These are phyloP conservation scores for Suhomyces xylopsoci DNA, from an alignment of 805 yeast genomes.

Conservation along the genomic window DNA sequence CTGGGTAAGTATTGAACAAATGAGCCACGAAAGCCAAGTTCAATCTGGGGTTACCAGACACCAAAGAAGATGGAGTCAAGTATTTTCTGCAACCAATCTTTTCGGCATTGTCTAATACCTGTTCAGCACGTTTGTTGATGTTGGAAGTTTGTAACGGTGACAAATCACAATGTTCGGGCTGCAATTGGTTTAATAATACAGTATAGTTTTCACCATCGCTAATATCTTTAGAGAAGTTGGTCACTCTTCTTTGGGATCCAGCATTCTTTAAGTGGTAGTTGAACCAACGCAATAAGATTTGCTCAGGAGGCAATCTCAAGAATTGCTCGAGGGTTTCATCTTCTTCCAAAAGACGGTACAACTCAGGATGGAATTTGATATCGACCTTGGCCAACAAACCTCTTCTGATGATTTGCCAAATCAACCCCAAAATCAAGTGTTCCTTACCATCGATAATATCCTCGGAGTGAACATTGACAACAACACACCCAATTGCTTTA, in stretches of 20 bases:
- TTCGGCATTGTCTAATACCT: conserved; percentile 82
- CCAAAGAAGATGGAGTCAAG: conserved; percentile 87
- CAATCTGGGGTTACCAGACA: conserved; percentile 94
- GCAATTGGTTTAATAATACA: conserved; percentile 80
- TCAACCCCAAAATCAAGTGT: conserved; percentile 84
- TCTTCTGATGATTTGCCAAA: conserved; percentile 97
- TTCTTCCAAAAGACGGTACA: conserved; percentile 89
- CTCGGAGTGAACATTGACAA: conserved; percentile 95
- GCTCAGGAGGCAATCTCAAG: conserved; percentile 95
- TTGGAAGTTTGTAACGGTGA: conserved; percentile 79
- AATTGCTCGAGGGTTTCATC: conserved; percentile 98
- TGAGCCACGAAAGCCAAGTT: conserved; percentile 97
- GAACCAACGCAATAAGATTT: conserved; percentile 94
- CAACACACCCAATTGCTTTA: conserved; percentile 97
- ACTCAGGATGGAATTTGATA: conserved; percentile 92
- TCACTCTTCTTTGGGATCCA: conserved; percentile 79
- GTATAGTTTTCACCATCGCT: conserved; percentile 96
- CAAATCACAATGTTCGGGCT: conserved; percentile 76
- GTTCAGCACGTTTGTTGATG: conserved; percentile 78
- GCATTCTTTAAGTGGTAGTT: conserved; percentile 94
- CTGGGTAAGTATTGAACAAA: conserved; percentile 93
- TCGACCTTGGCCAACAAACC: conserved; percentile 94
- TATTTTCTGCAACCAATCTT: conserved; percentile 90
- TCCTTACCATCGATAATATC: conserved; percentile 93
- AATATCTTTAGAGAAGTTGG: conserved; percentile 84